Percentiles rank a stretch among this genome's conserved stretches.
These are phyloP conservation scores for Gliomastix tumulicola DNA, from an alignment of 2,329 filamentous ascomycete genomes.

Conservation along the genomic window DNA sequence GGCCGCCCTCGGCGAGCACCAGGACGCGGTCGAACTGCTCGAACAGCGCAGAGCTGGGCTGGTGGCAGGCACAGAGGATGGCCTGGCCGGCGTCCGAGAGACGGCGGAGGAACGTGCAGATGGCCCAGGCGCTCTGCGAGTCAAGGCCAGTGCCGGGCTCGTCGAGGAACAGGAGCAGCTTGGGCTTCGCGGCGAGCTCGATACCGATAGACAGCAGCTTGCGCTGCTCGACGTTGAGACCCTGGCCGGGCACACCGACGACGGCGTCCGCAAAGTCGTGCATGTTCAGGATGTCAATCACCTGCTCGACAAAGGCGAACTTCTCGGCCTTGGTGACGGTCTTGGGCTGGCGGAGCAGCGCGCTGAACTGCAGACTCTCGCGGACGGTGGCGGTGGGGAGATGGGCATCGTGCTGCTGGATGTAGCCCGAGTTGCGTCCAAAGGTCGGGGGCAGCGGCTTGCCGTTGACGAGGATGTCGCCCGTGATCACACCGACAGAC, in stretches of 20 bases:
- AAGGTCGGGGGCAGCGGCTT: constrained; percentile 48
- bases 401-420: constrained; percentile 66
- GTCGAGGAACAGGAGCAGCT: constrained; percentile 83
- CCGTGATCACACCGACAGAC: constrained; percentile 48
- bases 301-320: constrained; percentile 50
- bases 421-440: constrained; percentile 62
- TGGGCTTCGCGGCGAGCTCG: constrained; percentile 86
- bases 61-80: constrained; percentile 43
- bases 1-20: constrained; percentile 44
- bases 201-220: constrained; percentile 85
- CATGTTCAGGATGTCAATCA: constrained; percentile 45
- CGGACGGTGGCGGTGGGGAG: constrained; percentile 40
- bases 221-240: constrained; percentile 34
- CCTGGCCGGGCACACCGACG: constrained; percentile 29
- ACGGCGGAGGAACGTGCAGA: constrained; percentile 60
- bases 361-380: constrained; percentile 81
- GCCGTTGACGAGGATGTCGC: constrained; percentile 55
- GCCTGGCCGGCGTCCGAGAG: constrained; percentile 41
- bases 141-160: constrained; percentile 93
- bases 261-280: constrained; percentile 43
- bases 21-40: constrained; percentile 48
- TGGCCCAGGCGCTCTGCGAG: constrained; percentile 80
- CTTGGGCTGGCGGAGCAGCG: constrained; percentile 75
- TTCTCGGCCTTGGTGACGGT: constrained; percentile 70
- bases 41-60: constrained; percentile 32